A percentile compares a stretch with the other conserved stretches of the same genome.
Conservation (phyloP, 768 basidiomycete genomes). For the Termitomyces sp. region DNA sequence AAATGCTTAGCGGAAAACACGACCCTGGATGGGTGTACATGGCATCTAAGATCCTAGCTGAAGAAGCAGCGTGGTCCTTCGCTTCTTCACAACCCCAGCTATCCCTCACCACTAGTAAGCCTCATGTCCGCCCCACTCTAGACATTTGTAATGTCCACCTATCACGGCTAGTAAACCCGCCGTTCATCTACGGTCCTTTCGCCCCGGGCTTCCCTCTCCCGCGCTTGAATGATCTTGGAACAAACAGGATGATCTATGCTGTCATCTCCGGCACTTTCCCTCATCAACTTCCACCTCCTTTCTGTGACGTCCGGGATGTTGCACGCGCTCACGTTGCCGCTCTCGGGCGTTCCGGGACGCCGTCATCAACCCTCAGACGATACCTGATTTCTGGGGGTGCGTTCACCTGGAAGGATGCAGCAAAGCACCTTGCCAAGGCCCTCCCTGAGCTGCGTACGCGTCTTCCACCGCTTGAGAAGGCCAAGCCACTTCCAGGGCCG, state of each 20-base stretch:
- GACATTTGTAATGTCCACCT: neutral
- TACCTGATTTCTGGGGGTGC: constrained; percentile 2
- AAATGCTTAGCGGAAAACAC: constrained; percentile 6
- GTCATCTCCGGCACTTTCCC: neutral
- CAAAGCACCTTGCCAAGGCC: neutral
- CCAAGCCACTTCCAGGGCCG: neutral
- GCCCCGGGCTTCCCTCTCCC: constrained; percentile 7
- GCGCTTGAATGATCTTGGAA: neutral
- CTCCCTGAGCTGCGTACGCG: neutral
- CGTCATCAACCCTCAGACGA: constrained; percentile 8
- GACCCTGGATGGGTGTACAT: constrained; percentile 1
- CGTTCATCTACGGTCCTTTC: constrained; percentile 10
- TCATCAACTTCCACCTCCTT: neutral
- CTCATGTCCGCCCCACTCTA: neutral
- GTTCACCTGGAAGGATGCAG: constrained; percentile 4
- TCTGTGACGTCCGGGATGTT: constrained; percentile 10
- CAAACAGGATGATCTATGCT: neutral
- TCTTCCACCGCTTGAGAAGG: neutral
- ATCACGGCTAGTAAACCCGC: constrained; percentile 18
- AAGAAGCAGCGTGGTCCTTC: constrained; percentile 32
- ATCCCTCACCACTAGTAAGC: constrained; percentile 26
- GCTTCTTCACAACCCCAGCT: constrained; percentile 30
- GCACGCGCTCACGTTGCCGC: constrained; percentile 8
- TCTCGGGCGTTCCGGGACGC: neutral
- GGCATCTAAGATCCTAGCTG: constrained; percentile 4